Evolutionary conservation across 208 protist species (phyloP).

Genomic region (Plasmodiophora brassicae): DNA sequence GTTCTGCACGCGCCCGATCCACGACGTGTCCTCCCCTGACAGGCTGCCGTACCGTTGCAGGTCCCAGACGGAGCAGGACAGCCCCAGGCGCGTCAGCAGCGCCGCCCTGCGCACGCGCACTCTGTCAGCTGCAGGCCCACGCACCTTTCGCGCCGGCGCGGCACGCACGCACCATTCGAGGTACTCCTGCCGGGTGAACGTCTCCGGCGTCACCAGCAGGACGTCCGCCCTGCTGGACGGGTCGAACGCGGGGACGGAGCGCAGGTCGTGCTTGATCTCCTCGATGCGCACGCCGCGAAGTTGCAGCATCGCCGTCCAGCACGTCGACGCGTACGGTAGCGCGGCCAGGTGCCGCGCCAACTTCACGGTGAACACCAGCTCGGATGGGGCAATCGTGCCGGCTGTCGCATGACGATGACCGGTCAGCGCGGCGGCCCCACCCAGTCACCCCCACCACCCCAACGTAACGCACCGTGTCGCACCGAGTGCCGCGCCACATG

Average conservation of each 20-base stretch:
- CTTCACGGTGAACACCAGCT: not conserved
- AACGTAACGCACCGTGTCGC: too few species aligned
- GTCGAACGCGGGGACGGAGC: not conserved
- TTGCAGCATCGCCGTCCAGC: not conserved
- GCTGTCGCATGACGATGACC: too few species aligned
- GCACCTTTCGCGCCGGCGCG: too few species aligned
- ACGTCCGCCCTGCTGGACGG: not conserved
- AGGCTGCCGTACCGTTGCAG: not conserved
- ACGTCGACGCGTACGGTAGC: not conserved
- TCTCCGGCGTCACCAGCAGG: not conserved
- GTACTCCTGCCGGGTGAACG: not conserved
- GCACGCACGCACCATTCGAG: not conserved
- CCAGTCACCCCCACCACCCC: too few species aligned
- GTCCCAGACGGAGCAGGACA: not conserved
- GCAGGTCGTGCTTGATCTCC: not conserved
- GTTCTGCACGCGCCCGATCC: not conserved
- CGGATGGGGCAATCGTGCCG: not conserved
- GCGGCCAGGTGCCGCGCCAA: not conserved
- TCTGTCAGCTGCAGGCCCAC: too few species aligned
- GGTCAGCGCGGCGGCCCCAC: too few species aligned
- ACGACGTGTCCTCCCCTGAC: not conserved
- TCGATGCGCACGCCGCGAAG: not conserved
- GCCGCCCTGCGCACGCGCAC: not conserved
- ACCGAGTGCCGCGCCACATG: not conserved
- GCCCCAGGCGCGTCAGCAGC: not conserved